Percentiles rank a stretch among this genome's conserved stretches.
These are phyloP conservation scores for Thyridium curvatum DNA, from an alignment of 2,329 filamentous ascomycete genomes.

Conservation along the genomic window DNA sequence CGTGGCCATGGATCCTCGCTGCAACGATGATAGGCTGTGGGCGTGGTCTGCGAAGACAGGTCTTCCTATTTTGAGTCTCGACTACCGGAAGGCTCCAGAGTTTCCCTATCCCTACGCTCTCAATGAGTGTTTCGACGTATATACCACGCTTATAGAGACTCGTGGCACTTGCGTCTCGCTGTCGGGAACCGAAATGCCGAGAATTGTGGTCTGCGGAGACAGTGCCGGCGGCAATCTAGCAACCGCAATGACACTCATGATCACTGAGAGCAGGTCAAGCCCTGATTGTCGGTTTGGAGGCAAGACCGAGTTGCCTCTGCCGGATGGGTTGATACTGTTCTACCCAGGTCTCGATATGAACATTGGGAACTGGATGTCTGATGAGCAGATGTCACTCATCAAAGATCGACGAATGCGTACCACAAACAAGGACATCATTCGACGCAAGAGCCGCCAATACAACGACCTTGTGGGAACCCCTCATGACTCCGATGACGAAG, in stretches of 20 bases:
- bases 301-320: constrained; percentile 59
- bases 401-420: constrained; percentile 72
- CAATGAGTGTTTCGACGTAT: constrained; percentile 84
- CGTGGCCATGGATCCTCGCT: constrained; percentile 93
- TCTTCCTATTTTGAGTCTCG: constrained; percentile 81
- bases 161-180: constrained; percentile 72
- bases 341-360: constrained; percentile 95
- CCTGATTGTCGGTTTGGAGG: constrained; percentile 49
- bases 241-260: constrained; percentile 78
- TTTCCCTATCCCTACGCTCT: constrained; percentile 79
- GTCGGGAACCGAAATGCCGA: constrained; percentile 58
- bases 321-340: constrained; percentile 75
- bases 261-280: constrained; percentile 66
- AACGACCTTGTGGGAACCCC: constrained; percentile 78
- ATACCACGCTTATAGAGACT: constrained; percentile 65
- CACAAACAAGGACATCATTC: constrained; percentile 71
- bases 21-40: constrained; percentile 88
- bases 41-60: constrained; percentile 87
- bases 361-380: constrained; percentile 98
- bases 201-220: constrained; percentile 69
- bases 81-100: constrained; percentile 85
- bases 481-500: constrained; percentile 72
- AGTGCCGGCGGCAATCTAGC: constrained; percentile 80
- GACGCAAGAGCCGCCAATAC: constrained; percentile 85
- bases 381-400: constrained; percentile 94